Evolutionary conservation across 495 filamentous ascomycete species (phyloP).

Genomic region (Halenospora varia): DNA sequence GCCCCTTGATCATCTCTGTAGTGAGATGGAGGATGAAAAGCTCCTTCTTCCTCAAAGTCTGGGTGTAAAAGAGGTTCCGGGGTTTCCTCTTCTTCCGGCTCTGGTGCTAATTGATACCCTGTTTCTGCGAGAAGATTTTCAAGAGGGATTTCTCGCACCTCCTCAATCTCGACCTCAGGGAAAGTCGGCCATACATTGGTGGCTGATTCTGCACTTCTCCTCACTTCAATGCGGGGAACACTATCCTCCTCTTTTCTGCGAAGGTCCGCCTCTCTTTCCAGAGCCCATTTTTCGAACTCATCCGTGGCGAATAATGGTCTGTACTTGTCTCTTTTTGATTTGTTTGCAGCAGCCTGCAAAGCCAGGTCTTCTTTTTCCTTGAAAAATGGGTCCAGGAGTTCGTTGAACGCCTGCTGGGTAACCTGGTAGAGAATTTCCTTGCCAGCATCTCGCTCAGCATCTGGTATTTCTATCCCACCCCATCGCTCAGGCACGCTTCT

Average conservation of each 20-base stretch:
- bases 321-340: slow-evolving; percentile 54
- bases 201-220: neutral
- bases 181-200: slow-evolving; percentile 13
- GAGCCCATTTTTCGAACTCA: slow-evolving; percentile 29
- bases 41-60: neutral
- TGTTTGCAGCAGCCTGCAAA: slow-evolving; percentile 61
- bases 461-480: slow-evolving; percentile 78
- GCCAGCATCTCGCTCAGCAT: slow-evolving; percentile 75
- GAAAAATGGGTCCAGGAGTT: slow-evolving; percentile 84
- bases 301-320: slow-evolving; percentile 42
- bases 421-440: slow-evolving; percentile 89
- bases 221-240: too few relatives aligned
- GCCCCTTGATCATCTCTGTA: too few relatives aligned
- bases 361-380: slow-evolving; percentile 73
- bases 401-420: slow-evolving; percentile 86
- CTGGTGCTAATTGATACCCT: slow-evolving; percentile 12
- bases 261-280: slow-evolving; percentile 9
- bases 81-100: neutral
- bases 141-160: slow-evolving; percentile 14
- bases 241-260: neutral
- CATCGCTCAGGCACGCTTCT: slow-evolving; percentile 77
- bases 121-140: slow-evolving; percentile 18
- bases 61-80: neutral
- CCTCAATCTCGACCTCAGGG: slow-evolving; percentile 26
- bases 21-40: too few relatives aligned